phyloP scores from a whole-genome alignment of 2,329 filamentous ascomycete species.

The Paecilomyces sp. region DNA sequence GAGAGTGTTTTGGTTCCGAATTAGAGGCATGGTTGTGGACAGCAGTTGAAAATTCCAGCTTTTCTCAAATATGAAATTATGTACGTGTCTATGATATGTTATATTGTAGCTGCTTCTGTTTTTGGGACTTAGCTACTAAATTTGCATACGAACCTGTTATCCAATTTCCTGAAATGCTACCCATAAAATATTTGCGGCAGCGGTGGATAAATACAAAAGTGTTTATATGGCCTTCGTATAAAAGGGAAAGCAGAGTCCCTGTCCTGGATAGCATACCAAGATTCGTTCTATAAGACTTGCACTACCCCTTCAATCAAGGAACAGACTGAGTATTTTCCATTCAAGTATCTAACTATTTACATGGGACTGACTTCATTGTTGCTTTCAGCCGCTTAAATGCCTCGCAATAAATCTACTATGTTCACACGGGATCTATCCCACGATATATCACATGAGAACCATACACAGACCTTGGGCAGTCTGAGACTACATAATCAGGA shows the following conservation, averaged over 20 bases:
- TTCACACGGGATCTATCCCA: neutral
- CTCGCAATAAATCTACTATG: neutral
- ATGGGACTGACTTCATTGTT: neutral
- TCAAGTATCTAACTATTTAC: no score
- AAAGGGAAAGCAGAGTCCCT: neutral
- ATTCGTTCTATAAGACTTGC: neutral
- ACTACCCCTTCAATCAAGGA: neutral
- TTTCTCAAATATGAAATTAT: neutral
- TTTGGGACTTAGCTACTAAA: neutral
- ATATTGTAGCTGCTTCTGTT: neutral
- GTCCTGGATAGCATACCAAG: neutral
- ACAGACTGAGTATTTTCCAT: neutral
- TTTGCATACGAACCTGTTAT: neutral
- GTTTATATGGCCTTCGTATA: neutral
- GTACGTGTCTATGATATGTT: neutral
- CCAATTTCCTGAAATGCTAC: neutral
- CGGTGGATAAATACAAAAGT: neutral
- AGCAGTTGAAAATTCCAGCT: neutral
- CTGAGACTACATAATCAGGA: slow-evolving; percentile 6
- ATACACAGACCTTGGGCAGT: slow-evolving; percentile 1
- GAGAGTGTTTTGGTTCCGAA: neutral
- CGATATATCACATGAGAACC: neutral
- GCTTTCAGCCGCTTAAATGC: neutral
- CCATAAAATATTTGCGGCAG: neutral
- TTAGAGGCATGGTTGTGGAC: neutral